phyloP scores from a whole-genome alignment of 1,139 yeast genomes.

The Pichia sp. region DNA sequence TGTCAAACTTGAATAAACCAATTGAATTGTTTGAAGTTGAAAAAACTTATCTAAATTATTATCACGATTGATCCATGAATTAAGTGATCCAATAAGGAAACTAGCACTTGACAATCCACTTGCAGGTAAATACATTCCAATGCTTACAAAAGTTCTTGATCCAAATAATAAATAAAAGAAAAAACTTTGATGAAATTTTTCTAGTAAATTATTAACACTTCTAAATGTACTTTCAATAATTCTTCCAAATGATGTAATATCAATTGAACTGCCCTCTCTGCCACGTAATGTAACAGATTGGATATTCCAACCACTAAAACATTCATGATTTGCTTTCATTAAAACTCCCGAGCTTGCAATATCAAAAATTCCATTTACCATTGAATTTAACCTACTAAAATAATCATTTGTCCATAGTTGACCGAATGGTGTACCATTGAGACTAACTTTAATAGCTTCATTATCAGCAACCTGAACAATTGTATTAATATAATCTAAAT shows the following conservation, averaged over 20 bases:
- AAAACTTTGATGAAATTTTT: conserved; percentile 94
- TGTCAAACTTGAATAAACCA: conserved; percentile 19
- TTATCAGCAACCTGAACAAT: conserved; percentile 66
- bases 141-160: conserved; percentile 78
- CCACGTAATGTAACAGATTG: conserved; percentile 84
- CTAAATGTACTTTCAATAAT: conserved; percentile 81
- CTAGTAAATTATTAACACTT: conserved; percentile 85
- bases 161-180: conserved; percentile 83
- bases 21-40: conserved; percentile 13
- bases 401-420: conserved; percentile 44
- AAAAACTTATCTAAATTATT: conserved; percentile 12
- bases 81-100: conserved; percentile 65
- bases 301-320: conserved; percentile 94
- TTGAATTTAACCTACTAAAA: conserved; percentile 49
- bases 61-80: conserved; percentile 44
- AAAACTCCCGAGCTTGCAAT: conserved; percentile 67
- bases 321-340: conserved; percentile 64
- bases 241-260: conserved; percentile 89
- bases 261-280: conserved; percentile 47
- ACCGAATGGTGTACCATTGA: conserved; percentile 52
- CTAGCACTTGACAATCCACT: conserved; percentile 69
- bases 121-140: conserved; percentile 88
- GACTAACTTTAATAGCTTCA: conserved; percentile 63
- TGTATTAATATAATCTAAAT: conserved; percentile 79
- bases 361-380: conserved; percentile 58